Conservation (phyloP, 2,329 filamentous ascomycete species). For the Ophiostoma triangulosporum region DNA sequence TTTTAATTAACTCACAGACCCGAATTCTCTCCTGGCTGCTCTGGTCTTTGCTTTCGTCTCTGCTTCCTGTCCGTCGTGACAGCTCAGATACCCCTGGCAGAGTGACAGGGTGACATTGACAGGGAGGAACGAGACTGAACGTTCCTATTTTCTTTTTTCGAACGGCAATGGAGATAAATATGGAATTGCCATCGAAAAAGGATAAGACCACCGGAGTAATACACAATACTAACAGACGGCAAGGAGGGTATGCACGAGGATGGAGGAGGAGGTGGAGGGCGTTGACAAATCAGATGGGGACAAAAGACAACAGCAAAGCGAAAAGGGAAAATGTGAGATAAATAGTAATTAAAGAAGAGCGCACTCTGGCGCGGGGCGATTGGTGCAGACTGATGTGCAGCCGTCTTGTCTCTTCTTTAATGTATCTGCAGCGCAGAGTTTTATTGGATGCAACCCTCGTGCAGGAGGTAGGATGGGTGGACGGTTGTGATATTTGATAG, state of each 20-base stretch:
- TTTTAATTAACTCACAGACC: too few relatives aligned
- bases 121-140: not conserved
- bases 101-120: not conserved
- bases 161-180: not conserved
- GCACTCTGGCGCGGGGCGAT: not conserved
- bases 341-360: not conserved
- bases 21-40: too few relatives aligned
- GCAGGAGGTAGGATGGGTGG: not conserved
- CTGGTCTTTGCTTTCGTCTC: not conserved
- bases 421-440: not conserved
- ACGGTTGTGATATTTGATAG: not conserved
- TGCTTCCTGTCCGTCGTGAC: not conserved
- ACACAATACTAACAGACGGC: not conserved
- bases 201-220: not conserved
- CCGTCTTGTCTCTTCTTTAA: not conserved
- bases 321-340: not conserved
- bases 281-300: not conserved
- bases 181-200: not conserved
- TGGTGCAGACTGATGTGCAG: not conserved
- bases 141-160: not conserved
- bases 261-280: not conserved
- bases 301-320: too few relatives aligned
- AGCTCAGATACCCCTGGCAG: not conserved
- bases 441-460: not conserved
- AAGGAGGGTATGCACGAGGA: not conserved